Conservation (phyloP, 2,329 filamentous ascomycete genomes). For the Gnomoniopsis sp. region DNA sequence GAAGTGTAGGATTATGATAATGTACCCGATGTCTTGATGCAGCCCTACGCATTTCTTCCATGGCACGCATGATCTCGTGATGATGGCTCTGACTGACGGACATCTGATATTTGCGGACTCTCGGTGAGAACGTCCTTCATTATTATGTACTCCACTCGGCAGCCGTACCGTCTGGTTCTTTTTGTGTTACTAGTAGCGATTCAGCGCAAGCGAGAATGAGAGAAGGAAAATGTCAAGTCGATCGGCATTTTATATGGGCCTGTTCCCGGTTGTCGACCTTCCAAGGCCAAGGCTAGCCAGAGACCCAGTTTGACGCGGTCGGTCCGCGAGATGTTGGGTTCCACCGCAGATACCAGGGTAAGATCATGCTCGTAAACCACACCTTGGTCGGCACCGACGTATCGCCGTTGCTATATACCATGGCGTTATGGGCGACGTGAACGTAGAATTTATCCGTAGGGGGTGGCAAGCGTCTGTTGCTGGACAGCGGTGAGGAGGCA, state of each 20-base stretch:
- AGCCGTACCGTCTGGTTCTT: not conserved
- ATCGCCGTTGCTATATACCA: not conserved
- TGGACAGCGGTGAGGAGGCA: no score
- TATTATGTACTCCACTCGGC: not conserved
- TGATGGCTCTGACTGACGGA: not conserved
- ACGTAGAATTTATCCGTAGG: no score
- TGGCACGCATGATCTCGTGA: not conserved
- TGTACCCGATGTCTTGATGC: constrained; percentile 4
- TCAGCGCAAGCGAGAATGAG: not conserved
- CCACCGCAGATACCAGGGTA: not conserved
- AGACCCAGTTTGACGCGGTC: not conserved
- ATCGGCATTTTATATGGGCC: not conserved
- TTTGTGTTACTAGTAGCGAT: not conserved
- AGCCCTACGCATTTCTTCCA: constrained; percentile 4
- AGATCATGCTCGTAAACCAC: not conserved
- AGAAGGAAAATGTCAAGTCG: not conserved
- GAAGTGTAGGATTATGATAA: not conserved
- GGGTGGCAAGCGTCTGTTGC: no score
- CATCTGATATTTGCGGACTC: not conserved
- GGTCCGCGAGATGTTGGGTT: not conserved
- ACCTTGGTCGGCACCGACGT: not conserved
- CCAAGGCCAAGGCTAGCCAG: not conserved
- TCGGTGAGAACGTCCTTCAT: not conserved
- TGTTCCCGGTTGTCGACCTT: not conserved
- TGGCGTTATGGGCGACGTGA: no score